Evolutionary conservation across 176 grass and related monocot genomes (phyloP).

Genomic region (Oryza longistaminata): DNA sequence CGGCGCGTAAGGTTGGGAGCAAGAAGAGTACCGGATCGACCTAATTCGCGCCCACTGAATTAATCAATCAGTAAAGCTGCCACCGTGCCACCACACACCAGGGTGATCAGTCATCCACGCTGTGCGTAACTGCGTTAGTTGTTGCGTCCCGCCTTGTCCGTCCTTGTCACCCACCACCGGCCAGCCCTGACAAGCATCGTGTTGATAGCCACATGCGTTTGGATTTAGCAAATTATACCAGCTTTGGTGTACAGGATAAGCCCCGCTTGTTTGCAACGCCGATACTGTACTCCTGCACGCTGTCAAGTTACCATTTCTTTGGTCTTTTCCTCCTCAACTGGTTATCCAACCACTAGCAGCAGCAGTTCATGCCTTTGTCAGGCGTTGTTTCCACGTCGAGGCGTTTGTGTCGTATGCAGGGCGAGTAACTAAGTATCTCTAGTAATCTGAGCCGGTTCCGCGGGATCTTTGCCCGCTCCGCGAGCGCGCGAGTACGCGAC

Average conservation of each 20-base stretch:
- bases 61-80: neutral
- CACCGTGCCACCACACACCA: neutral
- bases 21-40: neutral
- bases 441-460: constrained; percentile 7
- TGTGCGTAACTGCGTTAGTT: neutral
- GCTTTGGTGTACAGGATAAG: constrained; percentile 16
- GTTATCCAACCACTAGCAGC: neutral
- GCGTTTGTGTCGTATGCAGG: neutral
- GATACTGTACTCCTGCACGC: neutral
- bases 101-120: constrained; percentile 1
- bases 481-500: constrained; percentile 15
- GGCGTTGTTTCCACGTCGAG: neutral
- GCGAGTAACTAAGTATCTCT: constrained; percentile 5
- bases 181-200: constrained; percentile 8
- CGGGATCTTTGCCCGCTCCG: constrained; percentile 33
- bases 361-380: neutral
- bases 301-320: constrained; percentile 4
- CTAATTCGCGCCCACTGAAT: constrained; percentile 1
- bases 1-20: neutral
- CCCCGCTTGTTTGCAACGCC: neutral
- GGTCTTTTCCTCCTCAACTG: neutral
- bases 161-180: constrained; percentile 38
- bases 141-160: neutral
- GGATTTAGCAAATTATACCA: neutral
- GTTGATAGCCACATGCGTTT: constrained; percentile 12